Evolutionary conservation across 2,329 filamentous ascomycete species (phyloP).

Genomic region (Drechslerella dactyloides): DNA sequence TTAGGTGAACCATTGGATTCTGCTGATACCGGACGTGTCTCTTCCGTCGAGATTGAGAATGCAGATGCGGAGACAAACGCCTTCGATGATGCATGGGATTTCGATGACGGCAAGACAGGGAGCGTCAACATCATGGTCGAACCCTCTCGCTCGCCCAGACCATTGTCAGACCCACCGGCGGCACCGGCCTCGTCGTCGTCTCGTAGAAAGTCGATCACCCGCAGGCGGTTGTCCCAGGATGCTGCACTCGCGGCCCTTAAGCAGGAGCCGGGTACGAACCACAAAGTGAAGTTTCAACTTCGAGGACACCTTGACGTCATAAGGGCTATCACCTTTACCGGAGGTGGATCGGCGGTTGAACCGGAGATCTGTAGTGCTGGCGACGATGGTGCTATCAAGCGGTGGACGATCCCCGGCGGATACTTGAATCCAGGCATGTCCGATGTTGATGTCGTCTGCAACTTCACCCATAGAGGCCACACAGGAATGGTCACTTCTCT

Average conservation of each 20-base stretch:
- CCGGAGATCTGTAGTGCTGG: slow-evolving; percentile 96
- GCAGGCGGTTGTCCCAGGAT: slow-evolving; percentile 72
- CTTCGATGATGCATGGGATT: slow-evolving; percentile 85
- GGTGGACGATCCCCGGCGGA: slow-evolving; percentile 89
- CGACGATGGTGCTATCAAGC: slow-evolving; percentile 93
- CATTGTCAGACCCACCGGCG: slow-evolving; percentile 55
- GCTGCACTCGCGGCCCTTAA: slow-evolving; percentile 58
- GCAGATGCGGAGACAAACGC: slow-evolving; percentile 61
- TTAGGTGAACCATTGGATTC: slow-evolving; percentile 64
- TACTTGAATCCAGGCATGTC: slow-evolving; percentile 71
- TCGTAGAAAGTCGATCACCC: slow-evolving; percentile 78
- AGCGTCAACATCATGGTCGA: slow-evolving; percentile 75
- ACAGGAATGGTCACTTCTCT: slow-evolving; percentile 86
- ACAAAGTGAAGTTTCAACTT: slow-evolving; percentile 91
- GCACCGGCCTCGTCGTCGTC: slow-evolving; percentile 65
- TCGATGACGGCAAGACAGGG: slow-evolving; percentile 72
- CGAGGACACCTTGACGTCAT: slow-evolving; percentile 93
- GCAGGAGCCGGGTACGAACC: slow-evolving; percentile 71
- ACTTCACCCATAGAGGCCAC: slow-evolving; percentile 94
- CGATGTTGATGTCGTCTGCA: slow-evolving; percentile 88
- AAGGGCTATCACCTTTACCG: slow-evolving; percentile 92
- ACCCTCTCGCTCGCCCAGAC: slow-evolving; percentile 66
- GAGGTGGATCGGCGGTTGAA: slow-evolving; percentile 91
- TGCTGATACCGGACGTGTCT: slow-evolving; percentile 63
- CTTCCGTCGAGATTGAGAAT: slow-evolving; percentile 86